Evolutionary conservation across 2,329 filamentous ascomycete species (phyloP), one percentile per base, ranked within the genome.

Genomic region (Trichoderma arundinaceum): DNA sequence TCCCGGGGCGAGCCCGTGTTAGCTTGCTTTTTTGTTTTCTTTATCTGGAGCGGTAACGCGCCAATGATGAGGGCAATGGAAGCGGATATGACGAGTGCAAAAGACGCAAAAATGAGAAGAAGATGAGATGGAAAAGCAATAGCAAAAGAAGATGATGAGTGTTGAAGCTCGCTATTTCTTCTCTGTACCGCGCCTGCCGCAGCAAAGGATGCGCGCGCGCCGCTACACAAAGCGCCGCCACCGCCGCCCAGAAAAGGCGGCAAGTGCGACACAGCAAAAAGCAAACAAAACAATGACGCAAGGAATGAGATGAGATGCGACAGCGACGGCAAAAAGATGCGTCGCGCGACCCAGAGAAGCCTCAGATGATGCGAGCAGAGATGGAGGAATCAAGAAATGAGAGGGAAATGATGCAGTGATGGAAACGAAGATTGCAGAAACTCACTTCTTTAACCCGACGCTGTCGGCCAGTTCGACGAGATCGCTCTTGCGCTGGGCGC

Each of bases 401-500:
- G 4, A 54, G 52, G 22, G 60, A n/a, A 57, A 41, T 35, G 7
- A 33, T 15, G 32, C 8, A 35, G 28, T 6, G n/a, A 61, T 33
- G 33, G 3, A 28, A 35, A 67, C 44, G 59, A 17, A n/a, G 33
- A 39, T 39, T 49, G 28, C 3, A 4, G 69, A 58, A 39, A 85
- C 88, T 74, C 87, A 96, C 92, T 91, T 86, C 75, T 86, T 84
- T 63, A 94, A 81, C 66, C 90, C 90, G 68, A 91, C 84, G 53
- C 83, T 80, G 70, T 91, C 86, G 67, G 92, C 92, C 68, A 96
- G 83, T 69, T 91, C 89, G 72, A 87, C 78, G 65, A 97, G 86
- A 70, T 94, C 92, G 72, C 83, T 84, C 84, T 96, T 96, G 82
- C 91, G 90, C 84, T 95, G 91, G 77, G 86, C 85, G 78, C 89